These are phyloP conservation scores for Arthrobotrys iridis DNA, from an alignment of 2,329 filamentous ascomycete species.

Conservation along the genomic window DNA sequence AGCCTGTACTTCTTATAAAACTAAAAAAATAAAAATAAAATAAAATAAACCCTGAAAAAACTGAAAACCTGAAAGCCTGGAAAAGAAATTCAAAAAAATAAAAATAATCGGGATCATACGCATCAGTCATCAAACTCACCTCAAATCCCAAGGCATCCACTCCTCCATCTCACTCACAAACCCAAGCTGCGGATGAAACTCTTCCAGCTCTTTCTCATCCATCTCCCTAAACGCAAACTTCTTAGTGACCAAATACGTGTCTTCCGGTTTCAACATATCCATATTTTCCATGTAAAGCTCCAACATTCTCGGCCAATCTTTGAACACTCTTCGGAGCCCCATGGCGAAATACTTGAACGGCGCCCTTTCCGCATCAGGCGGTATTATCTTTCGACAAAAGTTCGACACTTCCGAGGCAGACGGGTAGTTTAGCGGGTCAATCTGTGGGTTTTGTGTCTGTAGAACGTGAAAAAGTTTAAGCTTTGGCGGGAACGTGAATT, in stretches of 20 bases:
- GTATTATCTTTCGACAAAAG: neutral
- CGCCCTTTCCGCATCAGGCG: neutral
- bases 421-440: neutral
- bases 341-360: conserved; percentile 12
- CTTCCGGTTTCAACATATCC: neutral
- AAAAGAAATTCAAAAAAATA: no score
- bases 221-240: conserved; percentile 2
- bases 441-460: neutral
- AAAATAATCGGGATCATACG: no score
- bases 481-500: neutral
- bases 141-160: neutral
- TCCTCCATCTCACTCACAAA: conserved; percentile 1
- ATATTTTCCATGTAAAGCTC: neutral
- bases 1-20: no score
- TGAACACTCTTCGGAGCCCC: neutral
- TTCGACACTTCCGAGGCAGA: neutral
- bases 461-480: neutral
- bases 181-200: neutral
- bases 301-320: neutral
- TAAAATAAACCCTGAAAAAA: no score
- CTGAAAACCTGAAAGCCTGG: no score
- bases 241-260: neutral
- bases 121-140: neutral
- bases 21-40: no score
- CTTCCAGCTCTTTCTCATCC: neutral